phyloP scores from a whole-genome alignment of 2,329 filamentous ascomycete species.

The Colletotrichum horii region DNA sequence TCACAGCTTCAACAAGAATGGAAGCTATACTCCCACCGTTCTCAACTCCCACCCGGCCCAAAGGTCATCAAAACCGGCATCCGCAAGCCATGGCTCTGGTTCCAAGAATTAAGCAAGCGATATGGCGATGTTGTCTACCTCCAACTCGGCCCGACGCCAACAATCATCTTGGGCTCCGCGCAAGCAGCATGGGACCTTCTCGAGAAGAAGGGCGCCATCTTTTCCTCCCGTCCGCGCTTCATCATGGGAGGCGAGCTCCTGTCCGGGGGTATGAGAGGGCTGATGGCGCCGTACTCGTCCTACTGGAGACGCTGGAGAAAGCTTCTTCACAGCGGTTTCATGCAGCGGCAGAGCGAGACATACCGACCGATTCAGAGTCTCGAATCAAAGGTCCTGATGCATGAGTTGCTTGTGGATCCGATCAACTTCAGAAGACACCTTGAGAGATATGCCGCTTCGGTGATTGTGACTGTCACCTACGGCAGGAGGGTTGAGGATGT shows the following conservation, averaged over 20 bases:
- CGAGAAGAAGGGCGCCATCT: conserved; percentile 46
- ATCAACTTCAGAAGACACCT: conserved; percentile 34
- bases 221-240: conserved; percentile 50
- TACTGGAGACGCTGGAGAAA: conserved; percentile 50
- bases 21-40: conserved; percentile 42
- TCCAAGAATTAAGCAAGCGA: conserved; percentile 39
- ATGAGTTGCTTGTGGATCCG: conserved; percentile 38
- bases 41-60: conserved; percentile 42
- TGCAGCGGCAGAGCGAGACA: conserved; percentile 46
- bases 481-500: conserved; percentile 39
- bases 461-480: conserved; percentile 48
- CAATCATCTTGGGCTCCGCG: conserved; percentile 46
- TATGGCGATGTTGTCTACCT: conserved; percentile 48
- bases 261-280: conserved; percentile 43
- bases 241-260: conserved; percentile 50
- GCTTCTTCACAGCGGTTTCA: conserved; percentile 46
- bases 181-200: conserved; percentile 48
- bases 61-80: conserved; percentile 40
- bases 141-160: conserved; percentile 45
- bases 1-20: conserved; percentile 40
- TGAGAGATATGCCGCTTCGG: conserved; percentile 43
- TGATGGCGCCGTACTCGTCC: conserved; percentile 47
- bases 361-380: conserved; percentile 46
- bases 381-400: conserved; percentile 44
- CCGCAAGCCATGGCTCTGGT: conserved; percentile 47